A percentile compares a stretch with the other conserved stretches of the same genome.
Conservation (phyloP, 2,329 filamentous ascomycete genomes). For the Calonectria honghensis region DNA sequence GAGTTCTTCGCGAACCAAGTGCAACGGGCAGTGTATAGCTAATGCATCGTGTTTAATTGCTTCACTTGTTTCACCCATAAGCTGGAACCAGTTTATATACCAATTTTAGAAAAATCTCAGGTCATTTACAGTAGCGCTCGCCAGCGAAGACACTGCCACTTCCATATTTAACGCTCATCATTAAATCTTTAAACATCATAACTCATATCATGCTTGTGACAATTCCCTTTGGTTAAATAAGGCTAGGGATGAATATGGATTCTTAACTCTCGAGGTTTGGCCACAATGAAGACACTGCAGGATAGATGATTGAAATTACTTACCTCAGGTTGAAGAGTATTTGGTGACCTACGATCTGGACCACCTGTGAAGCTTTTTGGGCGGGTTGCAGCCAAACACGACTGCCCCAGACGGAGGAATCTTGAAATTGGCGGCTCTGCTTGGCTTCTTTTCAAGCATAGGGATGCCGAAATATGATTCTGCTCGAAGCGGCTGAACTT, state of each 20-base stretch:
- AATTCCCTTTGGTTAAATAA: not conserved
- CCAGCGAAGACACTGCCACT: not conserved
- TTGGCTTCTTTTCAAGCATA: not conserved
- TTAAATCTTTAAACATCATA: not conserved
- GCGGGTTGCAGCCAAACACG: not conserved
- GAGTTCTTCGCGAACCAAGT: not conserved
- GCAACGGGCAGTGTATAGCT: not conserved
- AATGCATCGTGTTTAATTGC: not conserved
- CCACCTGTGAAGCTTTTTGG: not conserved
- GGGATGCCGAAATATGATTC: not conserved
- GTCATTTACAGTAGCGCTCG: not conserved
- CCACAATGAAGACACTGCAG: not conserved
- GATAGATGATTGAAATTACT: not conserved
- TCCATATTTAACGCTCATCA: not conserved
- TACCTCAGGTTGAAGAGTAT: not conserved
- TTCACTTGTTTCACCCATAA: not conserved
- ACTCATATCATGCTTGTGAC: not conserved
- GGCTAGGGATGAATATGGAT: not conserved
- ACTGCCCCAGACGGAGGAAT: not conserved
- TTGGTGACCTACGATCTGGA: not conserved
- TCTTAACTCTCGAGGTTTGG: not conserved
- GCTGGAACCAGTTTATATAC: not conserved
- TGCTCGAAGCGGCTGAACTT: not conserved
- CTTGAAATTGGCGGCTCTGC: not conserved
- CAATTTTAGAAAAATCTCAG: not conserved